Evolutionary conservation across 2,329 filamentous ascomycete genomes (phyloP).

Genomic region (Pseudonectria buxi): DNA sequence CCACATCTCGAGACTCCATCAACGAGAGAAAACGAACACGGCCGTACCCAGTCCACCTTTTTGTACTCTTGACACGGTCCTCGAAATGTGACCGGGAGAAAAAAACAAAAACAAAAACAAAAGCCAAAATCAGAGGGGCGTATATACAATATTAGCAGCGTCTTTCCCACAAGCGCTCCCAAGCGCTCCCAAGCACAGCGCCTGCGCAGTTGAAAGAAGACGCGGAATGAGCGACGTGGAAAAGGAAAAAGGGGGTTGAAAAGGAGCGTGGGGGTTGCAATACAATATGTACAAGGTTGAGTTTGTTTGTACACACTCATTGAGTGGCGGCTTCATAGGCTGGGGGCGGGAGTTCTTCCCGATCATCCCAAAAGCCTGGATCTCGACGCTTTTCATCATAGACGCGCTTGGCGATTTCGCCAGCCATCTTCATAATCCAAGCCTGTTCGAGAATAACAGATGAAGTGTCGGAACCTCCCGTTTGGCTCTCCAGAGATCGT

Average conservation of each 20-base stretch:
- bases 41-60: constrained; percentile 14
- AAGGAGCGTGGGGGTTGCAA: constrained; percentile 15
- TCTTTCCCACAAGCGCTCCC: too few relatives aligned
- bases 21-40: constrained; percentile 8
- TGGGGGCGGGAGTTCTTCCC: constrained; percentile 52
- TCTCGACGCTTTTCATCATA: constrained; percentile 71
- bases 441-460: constrained; percentile 68
- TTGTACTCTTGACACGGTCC: constrained; percentile 10
- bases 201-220: constrained; percentile 10
- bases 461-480: constrained; percentile 38
- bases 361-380: constrained; percentile 37
- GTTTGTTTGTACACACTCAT: constrained; percentile 23
- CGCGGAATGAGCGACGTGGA: constrained; percentile 4
- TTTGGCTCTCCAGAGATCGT: constrained; percentile 26
- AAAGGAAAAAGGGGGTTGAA: constrained; percentile 4
- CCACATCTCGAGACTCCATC: constrained; percentile 8
- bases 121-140: too few relatives aligned
- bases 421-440: constrained; percentile 90
- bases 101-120: constrained; percentile 13
- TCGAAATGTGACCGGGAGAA: constrained; percentile 16
- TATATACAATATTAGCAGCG: too few relatives aligned
- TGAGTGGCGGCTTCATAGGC: constrained; percentile 50
- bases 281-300: constrained; percentile 8
- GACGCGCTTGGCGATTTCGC: constrained; percentile 80
- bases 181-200: constrained; percentile 14